Evolutionary conservation across 129 eudicot species (phyloP).

Genomic region (Helianthus annuus): HanXRQr2.0-SUNRISE NC_035440.2:3766159-3766658

Average conservation of each 20-base stretch:
- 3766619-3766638: too few relatives aligned
- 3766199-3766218: too few relatives aligned
- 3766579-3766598: too few relatives aligned
- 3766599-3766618: too few relatives aligned
- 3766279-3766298: too few relatives aligned
- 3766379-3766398: neutral
- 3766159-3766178: too few relatives aligned
- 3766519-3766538: constrained; percentile 48
- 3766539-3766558: neutral
- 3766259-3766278: too few relatives aligned
- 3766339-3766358: neutral
- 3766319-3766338: neutral
- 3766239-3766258: too few relatives aligned
- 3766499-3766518: constrained; percentile 41
- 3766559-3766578: neutral
- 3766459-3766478: constrained; percentile 57
- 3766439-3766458: constrained; percentile 72
- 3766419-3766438: constrained; percentile 51
- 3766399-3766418: neutral
- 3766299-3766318: too few relatives aligned
- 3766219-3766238: too few relatives aligned
- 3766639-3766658: too few relatives aligned
- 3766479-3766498: constrained; percentile 44
- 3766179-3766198: too few relatives aligned
- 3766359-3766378: neutral